A percentile compares a stretch with the other conserved stretches of the same genome.
Conservation (phyloP, 2,329 filamentous ascomycete species). For the Septoria linicola region DNA sequence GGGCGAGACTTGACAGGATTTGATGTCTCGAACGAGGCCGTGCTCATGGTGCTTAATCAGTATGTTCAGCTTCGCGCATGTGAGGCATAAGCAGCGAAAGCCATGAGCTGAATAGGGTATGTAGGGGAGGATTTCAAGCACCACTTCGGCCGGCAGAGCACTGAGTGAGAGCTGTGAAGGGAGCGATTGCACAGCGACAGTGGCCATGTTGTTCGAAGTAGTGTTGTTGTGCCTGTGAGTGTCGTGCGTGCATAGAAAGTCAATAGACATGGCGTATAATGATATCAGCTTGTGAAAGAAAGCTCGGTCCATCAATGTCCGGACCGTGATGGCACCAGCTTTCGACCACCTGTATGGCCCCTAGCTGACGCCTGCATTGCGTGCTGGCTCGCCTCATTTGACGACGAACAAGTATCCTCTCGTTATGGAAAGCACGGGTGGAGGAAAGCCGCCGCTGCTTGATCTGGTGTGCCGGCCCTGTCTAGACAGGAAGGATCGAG, state of each 20-base stretch:
- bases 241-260: background rate
- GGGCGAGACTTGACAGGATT: conserved; percentile 16
- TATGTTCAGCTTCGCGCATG: conserved; percentile 30
- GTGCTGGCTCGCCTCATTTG: background rate
- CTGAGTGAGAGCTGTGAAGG: conserved; percentile 9
- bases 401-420: no score
- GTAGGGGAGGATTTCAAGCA: conserved; percentile 36
- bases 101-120: conserved; percentile 32
- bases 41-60: conserved; percentile 34
- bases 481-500: no score
- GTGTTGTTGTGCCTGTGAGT: background rate
- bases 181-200: background rate
- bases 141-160: conserved; percentile 33
- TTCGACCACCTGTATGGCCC: conserved; percentile 7
- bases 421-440: no score
- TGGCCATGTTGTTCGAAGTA: background rate
- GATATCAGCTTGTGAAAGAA: conserved; percentile 1
- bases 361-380: background rate
- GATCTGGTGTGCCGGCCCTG: no score
- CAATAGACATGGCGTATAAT: background rate
- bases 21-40: conserved; percentile 32
- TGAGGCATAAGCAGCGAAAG: conserved; percentile 30
- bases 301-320: conserved; percentile 12
- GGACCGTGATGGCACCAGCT: conserved; percentile 10
- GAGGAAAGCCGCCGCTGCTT: no score